phyloP scores from a whole-genome alignment of 1,284 basidiomycete genomes.

The Leccinum solheimii region DNA sequence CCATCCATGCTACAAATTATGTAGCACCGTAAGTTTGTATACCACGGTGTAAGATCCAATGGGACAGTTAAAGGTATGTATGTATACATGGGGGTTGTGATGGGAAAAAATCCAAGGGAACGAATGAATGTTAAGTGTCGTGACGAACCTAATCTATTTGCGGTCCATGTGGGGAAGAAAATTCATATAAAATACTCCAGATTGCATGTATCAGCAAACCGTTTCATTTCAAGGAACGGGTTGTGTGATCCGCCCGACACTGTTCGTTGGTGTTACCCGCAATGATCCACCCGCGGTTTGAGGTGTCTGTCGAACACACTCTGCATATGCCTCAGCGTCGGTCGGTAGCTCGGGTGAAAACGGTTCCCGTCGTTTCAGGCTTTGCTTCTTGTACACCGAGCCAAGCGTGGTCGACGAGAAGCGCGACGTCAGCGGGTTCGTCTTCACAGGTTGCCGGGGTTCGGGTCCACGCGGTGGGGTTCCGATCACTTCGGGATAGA shows the following conservation, averaged over 20 bases:
- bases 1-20: conserved; percentile 22
- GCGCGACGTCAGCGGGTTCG: conserved; percentile 43
- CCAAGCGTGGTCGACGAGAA: conserved; percentile 47
- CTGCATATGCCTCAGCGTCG: conserved; percentile 61
- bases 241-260: conserved; percentile 45
- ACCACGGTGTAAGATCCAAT: conserved; percentile 12
- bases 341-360: conserved; percentile 39
- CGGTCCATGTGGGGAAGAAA: conserved; percentile 24
- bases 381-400: conserved; percentile 29
- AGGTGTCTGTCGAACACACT: conserved; percentile 41
- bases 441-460: conserved; percentile 64
- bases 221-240: conserved; percentile 46
- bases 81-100: conserved; percentile 28
- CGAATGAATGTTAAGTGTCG: background rate
- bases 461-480: conserved; percentile 57
- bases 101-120: conserved; percentile 7
- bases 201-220: conserved; percentile 9
- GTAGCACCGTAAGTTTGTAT: conserved; percentile 9
- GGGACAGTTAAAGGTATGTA: conserved; percentile 8
- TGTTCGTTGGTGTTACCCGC: conserved; percentile 38
- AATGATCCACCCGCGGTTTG: conserved; percentile 19
- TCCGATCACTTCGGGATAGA: conserved; percentile 71
- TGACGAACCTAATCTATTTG: conserved; percentile 20
- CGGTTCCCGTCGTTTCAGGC: conserved; percentile 28
- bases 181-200: conserved; percentile 10